Evolutionary conservation across 441 rosid species (phyloP).

Genomic region (Adansonia madagascariensis): DNA sequence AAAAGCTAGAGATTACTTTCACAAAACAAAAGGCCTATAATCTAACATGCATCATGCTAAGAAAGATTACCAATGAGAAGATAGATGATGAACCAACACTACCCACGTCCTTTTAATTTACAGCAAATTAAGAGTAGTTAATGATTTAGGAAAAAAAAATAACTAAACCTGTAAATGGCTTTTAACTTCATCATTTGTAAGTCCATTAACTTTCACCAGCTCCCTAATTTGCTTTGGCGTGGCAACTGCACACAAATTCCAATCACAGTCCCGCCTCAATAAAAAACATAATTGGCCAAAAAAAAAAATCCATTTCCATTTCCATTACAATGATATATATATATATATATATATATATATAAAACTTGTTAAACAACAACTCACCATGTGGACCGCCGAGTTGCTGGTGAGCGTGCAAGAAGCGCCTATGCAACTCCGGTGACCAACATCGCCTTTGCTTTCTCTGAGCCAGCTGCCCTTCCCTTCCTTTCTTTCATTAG

Average conservation of each 20-base stretch:
- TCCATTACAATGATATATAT: too few relatives aligned
- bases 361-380: conserved; percentile 7
- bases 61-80: neutral
- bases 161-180: conserved; percentile 92
- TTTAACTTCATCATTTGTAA: conserved; percentile 94
- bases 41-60: neutral
- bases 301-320: too few relatives aligned
- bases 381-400: conserved; percentile 88
- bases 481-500: conserved; percentile 42
- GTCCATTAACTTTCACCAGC: conserved; percentile 92
- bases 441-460: conserved; percentile 90
- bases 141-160: neutral
- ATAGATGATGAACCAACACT: neutral
- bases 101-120: neutral
- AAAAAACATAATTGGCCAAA: neutral
- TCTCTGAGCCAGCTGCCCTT: conserved; percentile 38
- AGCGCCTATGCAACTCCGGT: conserved; percentile 77
- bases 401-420: conserved; percentile 78
- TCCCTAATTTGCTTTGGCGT: conserved; percentile 96
- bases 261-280: conserved; percentile 10
- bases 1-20: conserved; percentile 11
- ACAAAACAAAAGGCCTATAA: neutral
- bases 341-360: too few relatives aligned
- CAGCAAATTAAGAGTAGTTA: neutral
- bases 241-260: conserved; percentile 55